These are phyloP conservation scores for Acarospora socialis DNA, from an alignment of 2,329 filamentous ascomycete genomes.

Conservation along the genomic window DNA sequence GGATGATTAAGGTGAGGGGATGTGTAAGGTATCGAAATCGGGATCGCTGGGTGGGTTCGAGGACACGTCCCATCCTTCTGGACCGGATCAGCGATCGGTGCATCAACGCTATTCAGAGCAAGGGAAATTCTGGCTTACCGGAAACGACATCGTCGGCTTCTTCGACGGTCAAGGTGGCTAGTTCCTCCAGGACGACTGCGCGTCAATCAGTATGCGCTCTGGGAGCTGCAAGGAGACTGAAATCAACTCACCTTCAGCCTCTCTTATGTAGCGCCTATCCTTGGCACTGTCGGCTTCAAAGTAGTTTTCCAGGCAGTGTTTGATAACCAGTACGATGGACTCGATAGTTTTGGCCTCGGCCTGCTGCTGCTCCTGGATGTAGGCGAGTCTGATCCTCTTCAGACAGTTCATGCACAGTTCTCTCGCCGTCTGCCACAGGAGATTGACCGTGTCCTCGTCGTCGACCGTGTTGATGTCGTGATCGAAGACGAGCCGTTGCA, in stretches of 20 bases:
- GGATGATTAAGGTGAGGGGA: no score
- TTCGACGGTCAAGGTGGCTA: slow-evolving; percentile 21
- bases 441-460: slow-evolving; percentile 16
- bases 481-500: slow-evolving; percentile 29
- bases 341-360: slow-evolving; percentile 25
- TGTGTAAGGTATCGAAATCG: no score
- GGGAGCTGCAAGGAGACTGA: slow-evolving; percentile 1
- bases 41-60: no score
- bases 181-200: slow-evolving; percentile 16
- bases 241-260: slow-evolving; percentile 23
- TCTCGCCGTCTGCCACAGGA: slow-evolving; percentile 6
- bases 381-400: slow-evolving; percentile 6
- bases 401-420: slow-evolving; percentile 12
- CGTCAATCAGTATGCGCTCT: slow-evolving; percentile 7
- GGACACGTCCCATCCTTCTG: no score
- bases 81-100: no score
- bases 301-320: slow-evolving; percentile 25
- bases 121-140: slow-evolving; percentile 18
- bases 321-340: slow-evolving; percentile 24
- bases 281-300: slow-evolving; percentile 21
- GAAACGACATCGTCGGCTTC: slow-evolving; percentile 26
- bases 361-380: slow-evolving; percentile 9
- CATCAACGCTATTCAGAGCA: no score
- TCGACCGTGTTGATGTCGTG: slow-evolving; percentile 17
- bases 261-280: slow-evolving; percentile 22